Percentiles rank a stretch among this genome's conserved stretches.
These are phyloP conservation scores for Aspergillus uvarum DNA, from an alignment of 2,329 filamentous ascomycete species.

Conservation along the genomic window DNA sequence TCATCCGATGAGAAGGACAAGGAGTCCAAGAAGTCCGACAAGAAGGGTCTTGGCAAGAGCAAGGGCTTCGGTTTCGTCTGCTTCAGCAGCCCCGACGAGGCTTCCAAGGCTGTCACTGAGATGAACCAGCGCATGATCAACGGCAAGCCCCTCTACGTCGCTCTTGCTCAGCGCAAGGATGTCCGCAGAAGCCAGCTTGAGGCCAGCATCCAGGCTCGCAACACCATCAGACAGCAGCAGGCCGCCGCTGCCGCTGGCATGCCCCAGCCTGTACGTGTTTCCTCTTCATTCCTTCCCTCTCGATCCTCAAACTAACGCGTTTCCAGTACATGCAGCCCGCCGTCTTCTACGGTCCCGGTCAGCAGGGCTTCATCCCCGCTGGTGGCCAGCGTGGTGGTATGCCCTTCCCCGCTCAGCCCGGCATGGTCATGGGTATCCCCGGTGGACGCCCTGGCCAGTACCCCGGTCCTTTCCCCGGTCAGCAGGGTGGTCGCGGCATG, in stretches of 20 bases:
- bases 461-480: constrained; percentile 74
- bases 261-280: constrained; percentile 58
- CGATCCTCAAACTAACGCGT: constrained; percentile 14
- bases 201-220: constrained; percentile 97
- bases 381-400: constrained; percentile 60
- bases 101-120: constrained; percentile 97
- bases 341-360: constrained; percentile 85
- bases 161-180: constrained; percentile 98
- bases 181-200: constrained; percentile 99
- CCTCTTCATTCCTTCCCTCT: not conserved
- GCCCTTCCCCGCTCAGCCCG: constrained; percentile 58
- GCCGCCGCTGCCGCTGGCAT: constrained; percentile 86
- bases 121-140: constrained; percentile 99
- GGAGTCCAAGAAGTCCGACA: constrained; percentile 58
- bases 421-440: constrained; percentile 64
- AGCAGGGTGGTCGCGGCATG: constrained; percentile 83
- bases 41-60: constrained; percentile 85
- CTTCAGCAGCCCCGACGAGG: constrained; percentile 99
- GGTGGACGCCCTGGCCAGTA: constrained; percentile 84
- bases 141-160: constrained; percentile 95
- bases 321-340: constrained; percentile 75
- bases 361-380: constrained; percentile 57
- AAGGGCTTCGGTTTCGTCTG: constrained; percentile 99
- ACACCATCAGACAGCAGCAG: constrained; percentile 98
- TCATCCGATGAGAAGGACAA: constrained; percentile 53